Base-by-base conservation (phyloP, 2,329 filamentous ascomycete species). In the Hyphodiscus sp. region DNA sequence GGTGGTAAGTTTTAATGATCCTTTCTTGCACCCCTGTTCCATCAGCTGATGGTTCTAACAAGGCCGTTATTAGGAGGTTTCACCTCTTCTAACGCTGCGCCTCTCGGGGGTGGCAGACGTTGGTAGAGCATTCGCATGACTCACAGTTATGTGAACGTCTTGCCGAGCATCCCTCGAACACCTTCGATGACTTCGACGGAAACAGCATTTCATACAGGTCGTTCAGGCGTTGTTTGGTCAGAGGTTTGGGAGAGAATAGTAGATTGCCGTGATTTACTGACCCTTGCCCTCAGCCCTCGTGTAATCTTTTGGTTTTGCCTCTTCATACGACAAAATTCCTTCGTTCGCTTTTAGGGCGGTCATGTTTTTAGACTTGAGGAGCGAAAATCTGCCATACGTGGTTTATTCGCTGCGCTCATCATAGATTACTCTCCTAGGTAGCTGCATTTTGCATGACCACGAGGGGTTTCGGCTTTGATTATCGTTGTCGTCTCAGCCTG, bases 71-170 rank as follows among this genome's bases (percentile, higher is more conserved):
- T 72, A 67, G 69, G 73, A 65, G 73, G 76, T 59, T 81, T 74
- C 69, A 79, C 78, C 67, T 75, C 76, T 63, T 78, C 77, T 65
- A 83, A 83, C 68, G 69, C 74, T 63, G 80, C 80, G 60, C 79
- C 79, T 52, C 70, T 83, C 61, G 79, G 79, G 61, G 70, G 69
- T 59, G 73, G 71, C 70, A 74, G 78, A 64, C 77, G 79, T 68
- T 83, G 80, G 80, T 83, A 78, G 61, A 65, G 53, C 47, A 41
- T 47, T 46, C 33, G 26, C 41, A 58, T 53, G 45, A 29, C 45
- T 26, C 7, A 2, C 20, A 46, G 45, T 26, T 20, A 46, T 9
- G 26, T 52, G 23, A 38, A 52, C 55, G 54, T 29, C 30, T 23
- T 49, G 53, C 41, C 30, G 49, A 58, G 48, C 42, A 55, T 58